These are phyloP conservation scores for Metschnikowia vanudenii DNA, from an alignment of 805 yeast species.

Conservation along the genomic window DNA sequence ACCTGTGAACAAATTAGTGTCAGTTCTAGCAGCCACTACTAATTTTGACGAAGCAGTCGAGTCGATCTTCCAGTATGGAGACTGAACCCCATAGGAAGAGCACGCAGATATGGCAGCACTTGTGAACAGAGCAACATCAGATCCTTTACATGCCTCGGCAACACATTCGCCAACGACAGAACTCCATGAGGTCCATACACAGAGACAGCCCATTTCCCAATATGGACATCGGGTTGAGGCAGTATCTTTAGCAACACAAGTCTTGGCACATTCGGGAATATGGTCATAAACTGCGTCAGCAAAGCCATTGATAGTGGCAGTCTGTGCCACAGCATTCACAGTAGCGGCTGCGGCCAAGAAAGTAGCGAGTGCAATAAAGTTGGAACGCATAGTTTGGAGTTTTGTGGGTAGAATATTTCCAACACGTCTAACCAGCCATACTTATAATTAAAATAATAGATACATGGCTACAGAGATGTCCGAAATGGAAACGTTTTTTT, in stretches of 20 bases:
- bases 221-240: conserved; percentile 14
- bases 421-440: too few species aligned
- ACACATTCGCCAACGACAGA: conserved; percentile 13
- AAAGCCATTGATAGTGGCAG: conserved; percentile 17
- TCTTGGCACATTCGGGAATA: conserved; percentile 14
- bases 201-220: conserved; percentile 19
- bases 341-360: conserved; percentile 10
- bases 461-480: too few species aligned
- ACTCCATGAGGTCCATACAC: conserved; percentile 14
- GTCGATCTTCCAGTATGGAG: conserved; percentile 23
- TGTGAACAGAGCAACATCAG: conserved; percentile 9
- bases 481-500: not conserved
- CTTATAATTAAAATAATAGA: too few species aligned
- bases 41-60: conserved; percentile 6
- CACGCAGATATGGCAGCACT: conserved; percentile 14
- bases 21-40: conserved; percentile 8
- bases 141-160: conserved; percentile 13
- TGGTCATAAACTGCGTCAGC: conserved; percentile 13
- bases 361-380: conserved; percentile 11
- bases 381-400: conserved; percentile 5
- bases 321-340: conserved; percentile 7
- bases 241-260: conserved; percentile 11
- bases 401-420: not conserved
- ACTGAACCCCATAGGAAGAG: conserved; percentile 11
- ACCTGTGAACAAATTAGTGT: too few species aligned